A percentile compares a stretch with the other conserved stretches of the same genome.
phyloP scores from a whole-genome alignment of 768 basidiomycete species.

The Lactarius deliciosus region DNA sequence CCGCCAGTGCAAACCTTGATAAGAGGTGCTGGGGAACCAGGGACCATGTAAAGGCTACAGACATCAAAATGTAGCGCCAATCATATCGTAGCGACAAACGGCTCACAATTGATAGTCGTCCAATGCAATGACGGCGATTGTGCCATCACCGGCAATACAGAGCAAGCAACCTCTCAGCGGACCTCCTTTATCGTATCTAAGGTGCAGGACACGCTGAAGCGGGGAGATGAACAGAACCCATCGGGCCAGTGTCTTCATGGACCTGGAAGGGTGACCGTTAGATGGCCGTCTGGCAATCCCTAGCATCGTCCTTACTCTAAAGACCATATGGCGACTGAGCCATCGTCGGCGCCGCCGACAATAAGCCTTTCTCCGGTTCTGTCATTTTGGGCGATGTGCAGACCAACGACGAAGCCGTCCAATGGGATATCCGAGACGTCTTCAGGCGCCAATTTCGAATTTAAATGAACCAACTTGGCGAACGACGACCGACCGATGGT shows the following conservation, averaged over 20 bases:
- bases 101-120: conserved; percentile 79
- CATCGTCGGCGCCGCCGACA: conserved; percentile 76
- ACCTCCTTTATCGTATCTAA: conserved; percentile 52
- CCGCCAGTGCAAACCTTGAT: conserved; percentile 60
- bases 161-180: conserved; percentile 66
- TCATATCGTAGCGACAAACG: not conserved
- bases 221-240: conserved; percentile 76
- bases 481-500: conserved; percentile 34
- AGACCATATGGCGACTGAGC: conserved; percentile 74
- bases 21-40: conserved; percentile 73
- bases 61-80: not conserved
- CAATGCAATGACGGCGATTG: conserved; percentile 74
- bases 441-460: conserved; percentile 33
- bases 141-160: conserved; percentile 76
- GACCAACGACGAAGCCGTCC: conserved; percentile 45
- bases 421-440: conserved; percentile 49
- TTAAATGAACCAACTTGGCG: conserved; percentile 22
- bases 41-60: conserved; percentile 72
- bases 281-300: not conserved
- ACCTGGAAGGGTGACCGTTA: conserved; percentile 40
- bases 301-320: conserved; percentile 47
- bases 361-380: conserved; percentile 62
- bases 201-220: conserved; percentile 55
- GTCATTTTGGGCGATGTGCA: conserved; percentile 58
- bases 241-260: conserved; percentile 61